Evolutionary conservation across 306 rosid genomes (phyloP).

Genomic region (Begonia masoniana): DNA sequence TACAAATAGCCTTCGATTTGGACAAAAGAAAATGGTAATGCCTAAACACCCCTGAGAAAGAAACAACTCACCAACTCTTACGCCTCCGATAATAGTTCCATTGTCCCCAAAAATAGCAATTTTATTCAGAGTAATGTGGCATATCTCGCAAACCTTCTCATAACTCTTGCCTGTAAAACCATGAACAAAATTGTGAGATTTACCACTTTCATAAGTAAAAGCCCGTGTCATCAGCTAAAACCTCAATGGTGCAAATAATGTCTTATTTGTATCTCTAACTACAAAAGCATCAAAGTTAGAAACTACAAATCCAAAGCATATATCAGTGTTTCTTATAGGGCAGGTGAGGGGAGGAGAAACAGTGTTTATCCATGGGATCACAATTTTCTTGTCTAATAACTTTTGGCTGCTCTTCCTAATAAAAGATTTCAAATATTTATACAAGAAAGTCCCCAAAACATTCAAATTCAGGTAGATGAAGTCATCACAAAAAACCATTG

Average conservation of each 20-base stretch:
- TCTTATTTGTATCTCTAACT: neutral
- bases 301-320: no score
- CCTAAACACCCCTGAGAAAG: no score
- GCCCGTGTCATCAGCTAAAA: neutral
- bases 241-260: neutral
- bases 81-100: constrained; percentile 76
- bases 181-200: constrained; percentile 2
- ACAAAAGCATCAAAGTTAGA: no score
- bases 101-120: constrained; percentile 72
- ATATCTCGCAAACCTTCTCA: constrained; percentile 79
- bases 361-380: neutral
- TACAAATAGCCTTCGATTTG: neutral
- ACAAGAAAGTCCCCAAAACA: neutral
- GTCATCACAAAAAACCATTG: no score
- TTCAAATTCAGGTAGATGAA: no score
- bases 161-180: constrained; percentile 53
- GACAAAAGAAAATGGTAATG: neutral
- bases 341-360: no score
- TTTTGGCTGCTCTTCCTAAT: neutral
- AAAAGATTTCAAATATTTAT: no score
- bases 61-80: constrained; percentile 61
- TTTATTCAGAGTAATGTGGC: constrained; percentile 84
- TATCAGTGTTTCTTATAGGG: no score
- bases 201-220: constrained; percentile 3
- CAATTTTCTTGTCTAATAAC: no score